These are phyloP conservation scores for Physcomitrium patens DNA, from an alignment of 225 moss, liverwort and hornwort genomes.

Conservation along the genomic window DNA sequence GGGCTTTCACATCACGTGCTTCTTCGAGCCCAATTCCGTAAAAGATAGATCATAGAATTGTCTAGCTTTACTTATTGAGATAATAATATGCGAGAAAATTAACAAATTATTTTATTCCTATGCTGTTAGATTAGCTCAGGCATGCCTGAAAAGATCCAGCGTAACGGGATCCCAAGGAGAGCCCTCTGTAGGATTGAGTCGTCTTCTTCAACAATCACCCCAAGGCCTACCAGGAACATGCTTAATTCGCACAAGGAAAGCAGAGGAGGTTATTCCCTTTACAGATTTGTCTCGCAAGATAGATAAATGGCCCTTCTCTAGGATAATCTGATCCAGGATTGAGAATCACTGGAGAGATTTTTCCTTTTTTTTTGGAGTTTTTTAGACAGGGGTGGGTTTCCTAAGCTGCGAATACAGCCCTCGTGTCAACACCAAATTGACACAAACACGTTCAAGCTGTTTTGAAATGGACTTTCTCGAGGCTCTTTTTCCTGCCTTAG, in stretches of 20 bases:
- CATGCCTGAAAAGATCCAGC: conserved; percentile 55
- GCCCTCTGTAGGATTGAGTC: conserved; percentile 64
- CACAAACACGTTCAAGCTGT: conserved; percentile 17
- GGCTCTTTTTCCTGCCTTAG: too few relatives aligned
- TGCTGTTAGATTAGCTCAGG: conserved; percentile 63
- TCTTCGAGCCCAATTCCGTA: neutral
- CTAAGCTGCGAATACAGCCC: neutral
- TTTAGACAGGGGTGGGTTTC: conserved; percentile 18
- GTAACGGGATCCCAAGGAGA: conserved; percentile 45
- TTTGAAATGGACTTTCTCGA: conserved; percentile 16
- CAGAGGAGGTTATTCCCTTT: conserved; percentile 39
- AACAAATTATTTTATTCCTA: conserved; percentile 7
- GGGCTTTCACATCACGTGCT: too few relatives aligned
- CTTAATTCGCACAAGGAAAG: conserved; percentile 56
- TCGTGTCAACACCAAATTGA: conserved; percentile 3
- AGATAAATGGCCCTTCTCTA: conserved; percentile 22
- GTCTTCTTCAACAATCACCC: conserved; percentile 73
- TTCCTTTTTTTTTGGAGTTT: neutral
- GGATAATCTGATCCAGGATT: neutral
- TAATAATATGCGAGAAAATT: neutral
- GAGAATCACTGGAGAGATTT: conserved; percentile 10
- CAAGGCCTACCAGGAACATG: conserved; percentile 42
- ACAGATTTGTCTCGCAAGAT: conserved; percentile 27
- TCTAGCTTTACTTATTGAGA: neutral
- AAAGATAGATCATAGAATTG: neutral